phyloP scores from a whole-genome alignment of 306 rosid species.

The Trichosanthes cucumerina region DNA sequence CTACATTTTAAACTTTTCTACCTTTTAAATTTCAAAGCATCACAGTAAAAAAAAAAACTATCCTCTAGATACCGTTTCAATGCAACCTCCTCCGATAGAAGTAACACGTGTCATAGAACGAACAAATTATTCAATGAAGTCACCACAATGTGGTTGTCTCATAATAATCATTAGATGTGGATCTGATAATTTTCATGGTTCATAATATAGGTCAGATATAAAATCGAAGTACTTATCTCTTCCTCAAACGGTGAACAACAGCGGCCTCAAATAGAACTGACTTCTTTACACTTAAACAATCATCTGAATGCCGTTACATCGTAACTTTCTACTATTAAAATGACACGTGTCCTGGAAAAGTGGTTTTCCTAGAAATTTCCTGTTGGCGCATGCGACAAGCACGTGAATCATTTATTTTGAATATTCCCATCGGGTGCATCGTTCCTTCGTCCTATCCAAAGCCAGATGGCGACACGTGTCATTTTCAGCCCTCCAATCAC shows the following conservation, averaged over 20 bases:
- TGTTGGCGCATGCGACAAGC: slow-evolving; percentile 8
- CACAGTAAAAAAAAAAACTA: background rate
- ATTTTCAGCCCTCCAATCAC: background rate
- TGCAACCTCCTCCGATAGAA: background rate
- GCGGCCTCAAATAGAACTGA: no score
- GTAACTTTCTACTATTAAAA: background rate
- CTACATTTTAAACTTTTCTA: no score
- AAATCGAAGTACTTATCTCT: no score
- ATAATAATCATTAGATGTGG: no score
- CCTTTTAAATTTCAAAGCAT: background rate
- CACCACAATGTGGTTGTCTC: no score
- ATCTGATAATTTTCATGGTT: no score
- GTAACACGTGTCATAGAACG: background rate
- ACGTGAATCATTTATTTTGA: background rate
- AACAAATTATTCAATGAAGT: no score
- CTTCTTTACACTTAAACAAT: background rate
- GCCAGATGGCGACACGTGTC: background rate
- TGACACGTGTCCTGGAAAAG: background rate
- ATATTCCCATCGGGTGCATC: background rate
- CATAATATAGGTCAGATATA: no score
- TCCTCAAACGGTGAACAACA: no score
- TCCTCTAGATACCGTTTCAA: background rate
- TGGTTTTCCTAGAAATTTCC: background rate
- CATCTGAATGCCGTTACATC: background rate
- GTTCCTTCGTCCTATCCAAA: background rate